Evolutionary conservation across 2,329 filamentous ascomycete species (phyloP).

Genomic region (Fusarium veterinarium): DNA sequence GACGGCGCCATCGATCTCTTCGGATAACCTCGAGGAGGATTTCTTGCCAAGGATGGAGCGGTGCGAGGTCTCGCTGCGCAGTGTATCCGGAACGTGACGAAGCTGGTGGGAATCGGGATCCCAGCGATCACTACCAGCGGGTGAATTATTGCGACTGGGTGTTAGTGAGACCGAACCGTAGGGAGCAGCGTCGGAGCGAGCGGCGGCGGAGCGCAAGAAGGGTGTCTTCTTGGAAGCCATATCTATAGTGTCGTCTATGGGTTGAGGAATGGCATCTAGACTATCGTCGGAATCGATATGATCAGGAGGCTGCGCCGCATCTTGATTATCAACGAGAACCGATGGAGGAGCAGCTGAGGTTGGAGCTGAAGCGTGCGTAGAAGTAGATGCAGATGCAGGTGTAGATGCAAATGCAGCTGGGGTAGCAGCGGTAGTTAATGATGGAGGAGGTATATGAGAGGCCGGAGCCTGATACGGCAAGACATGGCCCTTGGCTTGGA

Average conservation of each 20-base stretch:
- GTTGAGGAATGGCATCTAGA: conserved; percentile 43
- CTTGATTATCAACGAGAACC: conserved; percentile 6
- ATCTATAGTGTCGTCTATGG: conserved; percentile 35
- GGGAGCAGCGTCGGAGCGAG: conserved; percentile 47
- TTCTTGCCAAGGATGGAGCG: conserved; percentile 48
- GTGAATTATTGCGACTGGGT: conserved; percentile 51
- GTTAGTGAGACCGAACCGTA: conserved; percentile 55
- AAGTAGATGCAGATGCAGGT: conserved; percentile 22
- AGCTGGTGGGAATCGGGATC: conserved; percentile 49
- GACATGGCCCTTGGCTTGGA: conserved; percentile 42
- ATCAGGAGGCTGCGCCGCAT: conserved; percentile 21
- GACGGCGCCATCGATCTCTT: conserved; percentile 63
- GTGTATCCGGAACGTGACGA: conserved; percentile 50
- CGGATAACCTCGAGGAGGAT: conserved; percentile 55
- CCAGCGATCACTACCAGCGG: conserved; percentile 50
- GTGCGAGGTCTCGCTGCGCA: conserved; percentile 48
- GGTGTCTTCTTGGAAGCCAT: conserved; percentile 54
- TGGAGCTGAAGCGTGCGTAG: neutral
- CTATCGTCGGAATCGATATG: conserved; percentile 17
- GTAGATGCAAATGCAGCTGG: conserved; percentile 16
- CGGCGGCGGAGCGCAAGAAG: conserved; percentile 48
- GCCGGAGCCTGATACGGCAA: conserved; percentile 41
- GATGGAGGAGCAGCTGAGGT: neutral
- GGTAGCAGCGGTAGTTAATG: conserved; percentile 39
- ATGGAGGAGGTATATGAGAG: conserved; percentile 39